Evolutionary conservation across 805 yeast genomes (phyloP), one percentile per base, ranked within the genome.

Genomic region (Zygoascus ofunaensis): DNA sequence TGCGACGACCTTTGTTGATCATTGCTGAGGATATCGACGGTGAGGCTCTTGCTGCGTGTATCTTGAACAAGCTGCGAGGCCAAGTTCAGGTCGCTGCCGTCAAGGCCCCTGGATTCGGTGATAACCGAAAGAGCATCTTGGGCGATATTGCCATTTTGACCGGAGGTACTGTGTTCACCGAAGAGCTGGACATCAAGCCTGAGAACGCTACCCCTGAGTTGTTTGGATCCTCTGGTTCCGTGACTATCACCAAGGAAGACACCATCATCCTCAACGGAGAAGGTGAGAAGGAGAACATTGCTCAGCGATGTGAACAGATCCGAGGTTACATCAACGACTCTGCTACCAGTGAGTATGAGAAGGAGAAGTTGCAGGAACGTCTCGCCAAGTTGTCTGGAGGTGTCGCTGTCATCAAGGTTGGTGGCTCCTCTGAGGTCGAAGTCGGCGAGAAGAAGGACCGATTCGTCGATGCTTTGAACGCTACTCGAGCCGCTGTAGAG

Each of bases 361-460:
- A 76, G 71, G 97, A 92, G 73, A 92, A 92, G 73, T 76, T 90
- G 61, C 96, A 87, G 71, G 97, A 90, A 74, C 82, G 98, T 71
- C 74, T 92, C 54, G 97, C 98, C 59, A 92, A 90, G 73, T 76
- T 92, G 54, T 82, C 94, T 39, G 96, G 96, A 49, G 97, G 97
- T 78, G 97, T 92, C 63, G 98, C 98, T 45, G 97, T 92, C 53
- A 76, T 92, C 61, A 85, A 84, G 73, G 97, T 90, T 50, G 98
- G 98, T 65, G 98, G 98, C 56, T 66, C 95, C 38, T 83, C 95
- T 19, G 97, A 92, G 72, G 84, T 92, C 55, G 97, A 92, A 72
- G 98, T 92, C 55, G 94, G 97, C 62, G 98, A 92, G 76, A 92
- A 92, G 92, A 92, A 92, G 75, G 98, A 92, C 68, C 83, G 98